A percentile compares a stretch with the other conserved stretches of the same genome.
These are phyloP conservation scores for Coemansia sp. DNA, from an alignment of 192 early-diverging fungal species.

Conservation along the genomic window DNA sequence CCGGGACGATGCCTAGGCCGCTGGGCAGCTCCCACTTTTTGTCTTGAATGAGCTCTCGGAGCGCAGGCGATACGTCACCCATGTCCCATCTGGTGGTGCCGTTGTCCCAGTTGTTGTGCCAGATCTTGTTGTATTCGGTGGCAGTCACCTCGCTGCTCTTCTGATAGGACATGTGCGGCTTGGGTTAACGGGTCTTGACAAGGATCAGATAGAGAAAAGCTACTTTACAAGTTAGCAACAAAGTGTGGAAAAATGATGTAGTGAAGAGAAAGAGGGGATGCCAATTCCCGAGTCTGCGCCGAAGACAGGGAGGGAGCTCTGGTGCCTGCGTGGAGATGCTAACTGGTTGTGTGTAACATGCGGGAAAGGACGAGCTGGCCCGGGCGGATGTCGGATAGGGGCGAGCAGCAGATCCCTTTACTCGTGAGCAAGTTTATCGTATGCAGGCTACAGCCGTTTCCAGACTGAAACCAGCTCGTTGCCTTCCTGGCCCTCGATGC, in stretches of 20 bases:
- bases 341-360: not conserved
- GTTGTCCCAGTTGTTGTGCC: conserved; percentile 31
- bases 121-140: conserved; percentile 40
- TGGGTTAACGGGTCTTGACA: not conserved
- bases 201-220: no score
- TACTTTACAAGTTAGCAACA: not conserved
- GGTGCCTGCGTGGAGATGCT: not conserved
- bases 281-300: not conserved
- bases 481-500: conserved; percentile 43
- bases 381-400: not conserved
- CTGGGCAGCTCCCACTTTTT: conserved; percentile 44
- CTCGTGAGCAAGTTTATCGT: not conserved
- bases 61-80: conserved; percentile 47
- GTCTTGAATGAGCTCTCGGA: conserved; percentile 46
- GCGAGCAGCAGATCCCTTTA: no score
- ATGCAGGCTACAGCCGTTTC: conserved; percentile 22
- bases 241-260: not conserved
- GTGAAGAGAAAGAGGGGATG: not conserved
- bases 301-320: not conserved
- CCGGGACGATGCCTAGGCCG: conserved; percentile 45
- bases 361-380: not conserved
- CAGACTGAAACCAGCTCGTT: conserved; percentile 48
- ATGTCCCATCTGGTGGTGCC: conserved; percentile 39
- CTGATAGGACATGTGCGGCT: conserved; percentile 12
- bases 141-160: conserved; percentile 1